phyloP scores from a whole-genome alignment of 2,329 filamentous ascomycete genomes.

The Dactylellina drechsleri region DNA sequence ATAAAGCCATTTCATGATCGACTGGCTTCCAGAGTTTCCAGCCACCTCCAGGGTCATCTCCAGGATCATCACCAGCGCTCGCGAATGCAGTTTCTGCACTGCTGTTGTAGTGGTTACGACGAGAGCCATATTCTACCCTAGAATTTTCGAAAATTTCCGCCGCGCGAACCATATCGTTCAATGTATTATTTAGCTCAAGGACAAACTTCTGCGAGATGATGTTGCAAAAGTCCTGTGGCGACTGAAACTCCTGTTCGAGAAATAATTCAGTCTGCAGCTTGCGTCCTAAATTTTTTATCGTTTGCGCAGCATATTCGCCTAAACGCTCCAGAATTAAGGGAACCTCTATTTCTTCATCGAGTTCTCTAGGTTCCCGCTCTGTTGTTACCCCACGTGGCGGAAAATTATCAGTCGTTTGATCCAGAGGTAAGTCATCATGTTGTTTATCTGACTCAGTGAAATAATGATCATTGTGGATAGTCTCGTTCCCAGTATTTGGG shows the following conservation, averaged over 20 bases:
- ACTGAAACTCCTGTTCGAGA: background rate
- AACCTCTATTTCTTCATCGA: background rate
- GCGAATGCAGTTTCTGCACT: background rate
- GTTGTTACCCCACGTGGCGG: too few species aligned
- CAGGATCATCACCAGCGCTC: background rate
- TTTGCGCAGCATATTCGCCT: background rate
- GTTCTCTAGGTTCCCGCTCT: too few species aligned
- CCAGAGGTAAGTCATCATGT: too few species aligned
- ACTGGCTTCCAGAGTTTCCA: background rate
- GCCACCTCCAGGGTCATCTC: too few species aligned
- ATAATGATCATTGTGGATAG: too few species aligned
- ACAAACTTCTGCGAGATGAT: background rate
- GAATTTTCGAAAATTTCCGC: background rate
- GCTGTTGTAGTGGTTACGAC: too few species aligned
- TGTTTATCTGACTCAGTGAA: too few species aligned
- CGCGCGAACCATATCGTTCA: background rate
- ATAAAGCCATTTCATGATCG: background rate
- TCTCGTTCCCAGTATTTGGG: too few species aligned
- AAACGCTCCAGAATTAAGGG: background rate
- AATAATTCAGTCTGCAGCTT: background rate
- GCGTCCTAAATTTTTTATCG: background rate
- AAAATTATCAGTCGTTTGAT: too few species aligned
- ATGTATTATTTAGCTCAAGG: background rate
- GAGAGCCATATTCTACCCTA: too few species aligned
- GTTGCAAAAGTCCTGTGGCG: constrained; percentile 1